Conservation (phyloP, 1,284 basidiomycete genomes). For the Waitea zeae region DNA sequence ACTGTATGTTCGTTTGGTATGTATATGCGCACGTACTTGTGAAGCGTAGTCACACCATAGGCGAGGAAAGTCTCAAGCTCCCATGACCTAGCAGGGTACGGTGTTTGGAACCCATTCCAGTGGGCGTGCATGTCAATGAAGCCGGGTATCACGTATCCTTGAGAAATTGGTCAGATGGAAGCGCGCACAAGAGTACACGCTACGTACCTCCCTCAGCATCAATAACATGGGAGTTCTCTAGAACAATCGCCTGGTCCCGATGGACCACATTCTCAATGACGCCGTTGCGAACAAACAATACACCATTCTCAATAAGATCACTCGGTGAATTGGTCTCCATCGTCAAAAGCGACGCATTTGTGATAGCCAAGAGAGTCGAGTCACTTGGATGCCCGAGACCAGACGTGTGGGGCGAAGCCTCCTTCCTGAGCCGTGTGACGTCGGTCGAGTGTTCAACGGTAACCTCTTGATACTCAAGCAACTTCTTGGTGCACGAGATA, state of each 20-base stretch:
- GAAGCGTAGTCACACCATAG: conserved; percentile 60
- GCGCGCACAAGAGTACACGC: background rate
- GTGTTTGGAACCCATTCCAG: conserved; percentile 34
- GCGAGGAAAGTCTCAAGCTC: conserved; percentile 59
- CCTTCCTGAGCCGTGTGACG: conserved; percentile 33
- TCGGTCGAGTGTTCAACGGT: conserved; percentile 41
- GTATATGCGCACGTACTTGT: conserved; percentile 37
- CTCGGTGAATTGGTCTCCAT: too few species aligned
- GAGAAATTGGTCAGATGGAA: background rate
- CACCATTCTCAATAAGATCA: conserved; percentile 30
- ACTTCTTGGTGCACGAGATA: conserved; percentile 33
- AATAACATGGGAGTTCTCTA: too few species aligned
- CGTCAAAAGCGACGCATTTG: too few species aligned
- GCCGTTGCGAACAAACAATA: conserved; percentile 33
- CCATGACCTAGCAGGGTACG: conserved; percentile 49
- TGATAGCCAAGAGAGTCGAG: conserved; percentile 26
- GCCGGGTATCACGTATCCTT: conserved; percentile 48
- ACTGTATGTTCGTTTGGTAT: background rate
- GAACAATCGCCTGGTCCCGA: too few species aligned
- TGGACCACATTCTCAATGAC: conserved; percentile 34
- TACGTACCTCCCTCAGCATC: conserved; percentile 41
- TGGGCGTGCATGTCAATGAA: conserved; percentile 65
- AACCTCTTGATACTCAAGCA: conserved; percentile 37
- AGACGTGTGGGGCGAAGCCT: conserved; percentile 21
- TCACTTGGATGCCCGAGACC: conserved; percentile 5